These are phyloP conservation scores for Fusarium newnesense DNA, from an alignment of 2,329 filamentous ascomycete genomes.

Conservation along the genomic window DNA sequence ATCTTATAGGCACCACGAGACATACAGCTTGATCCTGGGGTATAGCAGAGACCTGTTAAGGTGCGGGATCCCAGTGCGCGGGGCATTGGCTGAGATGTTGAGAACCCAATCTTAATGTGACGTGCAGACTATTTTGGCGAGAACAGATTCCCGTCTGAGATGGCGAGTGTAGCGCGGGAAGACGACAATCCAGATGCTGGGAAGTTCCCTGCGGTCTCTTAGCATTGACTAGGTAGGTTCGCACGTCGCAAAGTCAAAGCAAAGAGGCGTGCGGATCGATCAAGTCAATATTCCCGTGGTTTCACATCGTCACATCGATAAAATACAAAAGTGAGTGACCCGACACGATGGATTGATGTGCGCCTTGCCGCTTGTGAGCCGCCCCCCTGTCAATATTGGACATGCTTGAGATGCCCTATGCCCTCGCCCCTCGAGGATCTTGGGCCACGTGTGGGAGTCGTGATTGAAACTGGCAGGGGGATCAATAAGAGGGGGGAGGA, in stretches of 20 bases:
- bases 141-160: background rate
- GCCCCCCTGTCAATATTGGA: constrained; percentile 30
- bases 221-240: background rate
- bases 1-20: constrained; percentile 16
- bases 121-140: background rate
- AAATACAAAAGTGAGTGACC: constrained; percentile 29
- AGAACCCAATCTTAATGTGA: constrained; percentile 11
- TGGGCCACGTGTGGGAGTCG: constrained; percentile 41
- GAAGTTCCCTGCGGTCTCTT: constrained; percentile 19
- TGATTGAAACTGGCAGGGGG: constrained; percentile 18
- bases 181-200: constrained; percentile 9
- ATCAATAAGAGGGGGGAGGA: background rate
- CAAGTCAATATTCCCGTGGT: constrained; percentile 11
- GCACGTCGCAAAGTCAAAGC: constrained; percentile 4
- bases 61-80: constrained; percentile 6
- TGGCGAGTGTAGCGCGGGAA: background rate
- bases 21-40: constrained; percentile 10
- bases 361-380: constrained; percentile 41
- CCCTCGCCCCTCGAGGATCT: constrained; percentile 20
- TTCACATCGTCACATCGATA: constrained; percentile 34
- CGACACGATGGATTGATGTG: constrained; percentile 47
- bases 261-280: constrained; percentile 17
- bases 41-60: constrained; percentile 20
- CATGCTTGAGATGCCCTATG: constrained; percentile 23
- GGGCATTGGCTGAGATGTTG: background rate